Base-by-base conservation (phyloP, 2,329 filamentous ascomycete genomes). In the Graphilbum sp. region DNA sequence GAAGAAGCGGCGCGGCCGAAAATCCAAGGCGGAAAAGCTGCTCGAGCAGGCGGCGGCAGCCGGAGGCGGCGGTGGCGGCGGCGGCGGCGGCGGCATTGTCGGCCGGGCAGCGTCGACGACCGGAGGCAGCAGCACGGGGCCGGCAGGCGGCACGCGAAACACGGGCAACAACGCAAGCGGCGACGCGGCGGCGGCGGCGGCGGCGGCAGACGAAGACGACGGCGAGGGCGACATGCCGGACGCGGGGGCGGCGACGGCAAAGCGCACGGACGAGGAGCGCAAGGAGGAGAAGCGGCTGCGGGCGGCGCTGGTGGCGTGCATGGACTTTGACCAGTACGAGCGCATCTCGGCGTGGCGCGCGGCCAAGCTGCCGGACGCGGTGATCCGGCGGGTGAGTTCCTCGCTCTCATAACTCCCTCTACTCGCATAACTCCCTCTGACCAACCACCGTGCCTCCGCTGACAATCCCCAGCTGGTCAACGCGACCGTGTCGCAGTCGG, bases 401-500 rank as follows among this genome's bases (percentile, higher is more conserved):
- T n/a, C n/a, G n/a, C n/a, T n/a, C n/a, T n/a, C n/a, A n/a, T n/a
- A n/a, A n/a, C n/a, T n/a, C n/a, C n/a, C n/a, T n/a, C n/a, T n/a
- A n/a, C n/a, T n/a, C n/a, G n/a, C n/a, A n/a, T n/a, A n/a, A n/a
- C 7, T 20, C 15, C 17, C 11, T 10, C 20, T 35, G 21, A 11
- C 32, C 30, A n/a, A 33, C 23, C 8, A 13, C 18, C n/a, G n/a
- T n/a, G n/a, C n/a, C n/a, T n/a, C n/a, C n/a, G n/a, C n/a, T n/a
- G n/a, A n/a, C n/a, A n/a, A n/a, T n/a, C n/a, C 10, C 5, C 43
- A 77, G 68, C 71, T 87, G 43, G 77, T 85, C 52, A 88, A 87
- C 50, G 79, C 81, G 41, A 84, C 81, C 2, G 76, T 86, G 9
- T 84, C 79, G 0, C 82, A 87, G 53, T 85, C 79, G 2, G 81